Base-by-base conservation (phyloP, 805 yeast species). In the Zygoascus biomembranicola region DNA sequence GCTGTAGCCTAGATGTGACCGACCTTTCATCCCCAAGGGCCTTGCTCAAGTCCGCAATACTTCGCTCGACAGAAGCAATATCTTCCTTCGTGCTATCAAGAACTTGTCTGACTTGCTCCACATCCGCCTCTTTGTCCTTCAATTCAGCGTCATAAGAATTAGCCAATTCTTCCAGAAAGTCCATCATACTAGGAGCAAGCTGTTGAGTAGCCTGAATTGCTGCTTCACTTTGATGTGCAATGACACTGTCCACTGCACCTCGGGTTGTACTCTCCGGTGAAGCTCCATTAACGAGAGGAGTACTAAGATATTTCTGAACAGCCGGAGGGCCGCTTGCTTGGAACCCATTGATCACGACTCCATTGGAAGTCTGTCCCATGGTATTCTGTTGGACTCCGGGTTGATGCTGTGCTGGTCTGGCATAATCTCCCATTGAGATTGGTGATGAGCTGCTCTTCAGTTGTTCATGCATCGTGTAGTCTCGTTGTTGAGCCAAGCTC, bases 131-230 rank as follows among this genome's bases (percentile, higher is more conserved):
- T 65, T 82, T 82, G 48, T 74, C 75, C 32, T 69, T 71, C 48
- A 87, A 65, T 56, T 81, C 84, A 9, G 66, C 65, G 49, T 80
- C 82, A 63, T 82, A 87, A 19, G 80, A 75, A 42, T 56, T 56
- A 2, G 77, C 76, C 23, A 73, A 62, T 18, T 66, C 70, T 31
- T 64, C 68, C 16, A 70, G 59, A 23, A 60, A 56, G 14, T 66
- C 70, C 11, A 67, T 63, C 54, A 73, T 61, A 16, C 61, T 55
- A 2, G 69, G 70, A 6, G 63, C 61, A 5, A 80, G 70, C 56
- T 71, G 70, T 57, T 78, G 82, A 32, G 75, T 71, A 5, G 79
- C 80, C 47, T 73, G 75, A 60, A 78, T 76, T 0, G 82, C 82
- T 32, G 81, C 75, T 61, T 78, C 82, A 2, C 82, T 75, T 14